Percentiles rank a stretch among this genome's conserved stretches.
These are phyloP conservation scores for Mycena leptocephala DNA, from an alignment of 768 basidiomycete genomes.

Conservation along the genomic window DNA sequence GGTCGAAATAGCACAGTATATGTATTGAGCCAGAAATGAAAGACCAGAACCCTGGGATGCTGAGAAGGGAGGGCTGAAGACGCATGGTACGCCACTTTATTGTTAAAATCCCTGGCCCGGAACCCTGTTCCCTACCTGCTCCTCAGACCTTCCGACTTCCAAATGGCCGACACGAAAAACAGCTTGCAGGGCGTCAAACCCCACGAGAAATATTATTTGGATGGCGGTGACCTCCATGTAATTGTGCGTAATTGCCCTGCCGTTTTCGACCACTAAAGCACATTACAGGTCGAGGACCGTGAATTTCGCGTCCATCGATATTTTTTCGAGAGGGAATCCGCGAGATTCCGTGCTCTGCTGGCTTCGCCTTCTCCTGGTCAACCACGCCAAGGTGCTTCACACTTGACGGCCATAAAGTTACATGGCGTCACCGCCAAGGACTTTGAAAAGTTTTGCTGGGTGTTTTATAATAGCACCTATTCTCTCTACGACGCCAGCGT, in stretches of 20 bases:
- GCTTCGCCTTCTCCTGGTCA: constrained; percentile 43
- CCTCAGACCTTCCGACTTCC: not conserved
- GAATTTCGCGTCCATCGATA: constrained; percentile 69
- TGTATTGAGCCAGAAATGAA: no score
- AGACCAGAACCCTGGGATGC: no score
- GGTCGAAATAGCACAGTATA: no score
- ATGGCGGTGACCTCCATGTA: constrained; percentile 65
- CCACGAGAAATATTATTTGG: constrained; percentile 62
- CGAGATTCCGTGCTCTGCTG: constrained; percentile 56
- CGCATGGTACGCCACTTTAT: not conserved
- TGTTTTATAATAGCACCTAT: constrained; percentile 78
- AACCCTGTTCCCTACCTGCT: not conserved
- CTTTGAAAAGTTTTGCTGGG: constrained; percentile 72
- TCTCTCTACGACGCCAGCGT: constrained; percentile 67
- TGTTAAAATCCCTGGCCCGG: not conserved
- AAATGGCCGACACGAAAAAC: constrained; percentile 16
- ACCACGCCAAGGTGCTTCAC: constrained; percentile 49
- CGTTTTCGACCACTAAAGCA: not conserved
- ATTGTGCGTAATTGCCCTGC: constrained; percentile 48
- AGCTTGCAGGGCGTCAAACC: constrained; percentile 31
- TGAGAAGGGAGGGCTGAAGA: no score
- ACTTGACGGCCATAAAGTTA: constrained; percentile 56
- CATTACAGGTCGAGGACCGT: constrained; percentile 60
- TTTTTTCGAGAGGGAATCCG: constrained; percentile 70
- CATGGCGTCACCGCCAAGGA: constrained; percentile 62